Base-by-base conservation (phyloP, 306 rosid genomes). In the Abrus pulchellus region DNA sequence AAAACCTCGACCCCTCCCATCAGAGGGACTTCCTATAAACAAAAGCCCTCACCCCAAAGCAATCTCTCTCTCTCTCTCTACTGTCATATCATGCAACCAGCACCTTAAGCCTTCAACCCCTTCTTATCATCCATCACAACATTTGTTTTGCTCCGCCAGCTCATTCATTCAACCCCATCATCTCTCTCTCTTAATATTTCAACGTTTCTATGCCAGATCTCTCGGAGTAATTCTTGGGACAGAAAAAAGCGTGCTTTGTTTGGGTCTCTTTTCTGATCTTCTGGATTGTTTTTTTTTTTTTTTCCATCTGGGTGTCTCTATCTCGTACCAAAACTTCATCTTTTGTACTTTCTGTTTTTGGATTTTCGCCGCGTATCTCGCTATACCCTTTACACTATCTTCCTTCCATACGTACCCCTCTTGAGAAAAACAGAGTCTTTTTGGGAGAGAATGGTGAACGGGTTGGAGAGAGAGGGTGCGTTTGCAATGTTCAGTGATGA, bases 61-160 rank as follows among this genome's bases (percentile, higher is more conserved):
- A 36, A 36, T 48, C 65, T 75, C 20, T 36, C 72, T 71, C 64
- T 64, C 70, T 13, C 61, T 30, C 36, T 36, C 56, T 50, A 53
- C 63, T 88, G 92, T 89, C 93, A 85, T 89, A 87, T 94, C 97
- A 92, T 94, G 97, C 96, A 90, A 66, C 41, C 66, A 28, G 88
- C 82, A 14, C 66, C 78, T 86, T 80, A 80, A 69, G 68, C 48
- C 78, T 79, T 87, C 85, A 77, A 80, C 68, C 59, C 72, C 80
- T 83, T 80, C 89, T 68, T 20, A 20, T 20, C 20, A 20, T 20
- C 20, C 88, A 83, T 67, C 92, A 80, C 88, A 80, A 89, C 88
- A 88, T 80, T 88, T 85, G 86, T 80, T 82, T 83, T 54, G 79
- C 84, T 78, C 57, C 63, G 91, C 94, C 97, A 90, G 97, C 97